Percentiles rank a stretch among this genome's conserved stretches.
These are phyloP conservation scores for Aspergillus leporis DNA, from an alignment of 495 filamentous ascomycete species.

Conservation along the genomic window DNA sequence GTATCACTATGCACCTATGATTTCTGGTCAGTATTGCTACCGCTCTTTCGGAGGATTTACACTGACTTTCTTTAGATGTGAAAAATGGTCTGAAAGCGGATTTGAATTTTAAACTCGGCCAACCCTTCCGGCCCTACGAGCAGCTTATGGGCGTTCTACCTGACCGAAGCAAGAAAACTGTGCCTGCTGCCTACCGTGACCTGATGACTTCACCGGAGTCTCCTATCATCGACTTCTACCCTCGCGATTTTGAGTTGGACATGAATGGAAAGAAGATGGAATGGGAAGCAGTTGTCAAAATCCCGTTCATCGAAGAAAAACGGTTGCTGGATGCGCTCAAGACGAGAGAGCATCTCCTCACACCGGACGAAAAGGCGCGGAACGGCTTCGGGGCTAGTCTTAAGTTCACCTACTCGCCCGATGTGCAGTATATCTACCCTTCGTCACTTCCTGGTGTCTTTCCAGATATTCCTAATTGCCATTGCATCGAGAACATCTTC, in stretches of 20 bases:
- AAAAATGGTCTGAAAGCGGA: slow-evolving; percentile 84
- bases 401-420: slow-evolving; percentile 85
- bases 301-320: slow-evolving; percentile 95
- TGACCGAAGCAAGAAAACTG: slow-evolving; percentile 94
- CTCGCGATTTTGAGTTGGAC: slow-evolving; percentile 94
- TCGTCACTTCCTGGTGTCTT: slow-evolving; percentile 89
- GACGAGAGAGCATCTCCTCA: slow-evolving; percentile 74
- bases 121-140: slow-evolving; percentile 92
- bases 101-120: slow-evolving; percentile 87
- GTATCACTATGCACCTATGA: slow-evolving; percentile 98
- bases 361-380: slow-evolving; percentile 70
- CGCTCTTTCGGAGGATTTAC: background rate
- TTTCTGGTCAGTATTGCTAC: slow-evolving; percentile 60
- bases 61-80: slow-evolving; percentile 60
- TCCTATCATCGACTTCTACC: slow-evolving; percentile 99
- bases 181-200: slow-evolving; percentile 81
- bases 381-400: slow-evolving; percentile 91
- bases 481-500: slow-evolving; percentile 91
- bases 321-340: slow-evolving; percentile 83
- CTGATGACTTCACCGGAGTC: slow-evolving; percentile 89
- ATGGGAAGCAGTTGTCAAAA: slow-evolving; percentile 99
- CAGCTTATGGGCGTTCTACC: slow-evolving; percentile 98
- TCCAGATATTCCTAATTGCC: slow-evolving; percentile 82
- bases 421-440: slow-evolving; percentile 75
- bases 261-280: slow-evolving; percentile 99